Percentiles rank a stretch among this genome's conserved stretches.
Conservation (phyloP, 306 rosid species). For the Cajanus cajan region DNA sequence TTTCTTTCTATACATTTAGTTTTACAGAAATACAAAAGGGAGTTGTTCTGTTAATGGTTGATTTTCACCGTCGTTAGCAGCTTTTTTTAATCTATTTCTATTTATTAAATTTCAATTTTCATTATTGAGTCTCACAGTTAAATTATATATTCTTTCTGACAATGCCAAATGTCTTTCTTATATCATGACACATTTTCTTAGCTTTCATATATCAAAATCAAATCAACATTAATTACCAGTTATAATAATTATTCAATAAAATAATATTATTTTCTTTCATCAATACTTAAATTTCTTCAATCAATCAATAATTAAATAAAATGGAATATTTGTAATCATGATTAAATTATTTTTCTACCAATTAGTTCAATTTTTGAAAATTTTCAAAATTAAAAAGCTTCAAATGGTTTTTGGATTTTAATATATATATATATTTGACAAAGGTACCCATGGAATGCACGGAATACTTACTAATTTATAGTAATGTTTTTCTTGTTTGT, state of each 20-base stretch:
- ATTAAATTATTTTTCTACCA: background rate
- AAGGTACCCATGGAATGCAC: background rate
- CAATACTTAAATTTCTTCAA: background rate
- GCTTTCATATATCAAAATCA: background rate
- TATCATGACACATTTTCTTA: background rate
- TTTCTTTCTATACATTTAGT: background rate
- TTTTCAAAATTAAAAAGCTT: background rate
- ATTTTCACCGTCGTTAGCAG: background rate
- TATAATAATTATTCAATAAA: background rate
- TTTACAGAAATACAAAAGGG: background rate
- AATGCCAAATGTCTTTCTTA: background rate
- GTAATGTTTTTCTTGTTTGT: conserved; percentile 9
- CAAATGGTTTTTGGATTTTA: background rate
- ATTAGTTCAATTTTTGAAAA: background rate
- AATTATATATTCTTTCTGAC: background rate
- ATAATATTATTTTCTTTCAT: background rate
- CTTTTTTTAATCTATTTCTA: background rate
- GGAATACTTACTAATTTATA: background rate
- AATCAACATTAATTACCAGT: background rate
- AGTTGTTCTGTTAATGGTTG: background rate
- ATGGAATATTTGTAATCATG: background rate
- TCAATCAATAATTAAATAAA: background rate
- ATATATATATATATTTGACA: background rate
- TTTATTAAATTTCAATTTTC: background rate
- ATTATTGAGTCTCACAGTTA: background rate